These are phyloP conservation scores for Teratosphaeria zuluensis DNA, from an alignment of 2,329 filamentous ascomycete genomes.

Conservation along the genomic window DNA sequence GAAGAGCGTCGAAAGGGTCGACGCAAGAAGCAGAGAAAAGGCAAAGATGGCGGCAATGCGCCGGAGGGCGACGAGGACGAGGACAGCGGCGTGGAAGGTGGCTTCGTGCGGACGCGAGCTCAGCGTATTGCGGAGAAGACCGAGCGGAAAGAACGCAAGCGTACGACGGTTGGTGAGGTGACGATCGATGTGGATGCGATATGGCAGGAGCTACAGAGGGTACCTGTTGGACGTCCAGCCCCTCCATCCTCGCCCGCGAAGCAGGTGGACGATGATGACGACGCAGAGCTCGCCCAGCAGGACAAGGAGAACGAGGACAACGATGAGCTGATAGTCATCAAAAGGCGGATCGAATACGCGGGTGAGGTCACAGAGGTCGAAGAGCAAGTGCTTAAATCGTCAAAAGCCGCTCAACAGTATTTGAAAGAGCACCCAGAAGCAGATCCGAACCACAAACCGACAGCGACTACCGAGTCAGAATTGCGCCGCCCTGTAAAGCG, in stretches of 20 bases:
- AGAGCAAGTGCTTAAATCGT: constrained; percentile 43
- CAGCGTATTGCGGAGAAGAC: constrained; percentile 42
- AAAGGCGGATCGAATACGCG: constrained; percentile 48
- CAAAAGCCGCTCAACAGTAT: constrained; percentile 46
- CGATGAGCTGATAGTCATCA: constrained; percentile 45
- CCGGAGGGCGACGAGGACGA: constrained; percentile 19
- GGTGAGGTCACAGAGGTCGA: constrained; percentile 46
- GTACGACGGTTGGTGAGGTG: constrained; percentile 31
- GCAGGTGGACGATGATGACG: constrained; percentile 11
- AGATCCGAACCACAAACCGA: constrained; percentile 18
- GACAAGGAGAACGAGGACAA: constrained; percentile 15
- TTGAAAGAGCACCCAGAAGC: constrained; percentile 33
- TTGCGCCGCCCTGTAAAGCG: constrained; percentile 35
- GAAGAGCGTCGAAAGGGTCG: constrained; percentile 36
- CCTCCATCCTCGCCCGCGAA: constrained; percentile 7
- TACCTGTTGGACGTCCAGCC: constrained; percentile 20
- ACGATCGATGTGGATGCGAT: constrained; percentile 47
- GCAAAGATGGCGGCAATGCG: constrained; percentile 1
- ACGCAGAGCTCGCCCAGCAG: constrained; percentile 2
- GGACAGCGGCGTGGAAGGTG: constrained; percentile 38
- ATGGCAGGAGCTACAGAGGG: constrained; percentile 43
- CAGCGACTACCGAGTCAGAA: constrained; percentile 17
- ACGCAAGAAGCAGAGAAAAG: constrained; percentile 28
- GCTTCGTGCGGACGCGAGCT: constrained; percentile 44
- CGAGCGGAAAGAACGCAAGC: constrained; percentile 39